Percentiles rank a stretch among this genome's conserved stretches.
Conservation (phyloP, 371 early-diverging fungal genomes). For the Nematocida sp. region DNA sequence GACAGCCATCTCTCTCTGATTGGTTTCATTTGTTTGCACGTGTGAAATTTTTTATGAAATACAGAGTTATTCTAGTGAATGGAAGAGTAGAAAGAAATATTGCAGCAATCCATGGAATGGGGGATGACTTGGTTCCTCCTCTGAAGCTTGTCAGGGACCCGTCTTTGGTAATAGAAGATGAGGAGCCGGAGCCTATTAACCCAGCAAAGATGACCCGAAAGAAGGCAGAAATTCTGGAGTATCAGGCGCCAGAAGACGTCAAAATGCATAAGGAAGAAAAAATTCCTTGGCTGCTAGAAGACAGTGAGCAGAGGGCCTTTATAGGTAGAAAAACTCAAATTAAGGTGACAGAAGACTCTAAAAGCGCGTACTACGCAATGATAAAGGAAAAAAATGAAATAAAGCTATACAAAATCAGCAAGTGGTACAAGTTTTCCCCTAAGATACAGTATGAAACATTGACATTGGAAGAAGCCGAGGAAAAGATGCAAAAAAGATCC, state of each 20-base stretch:
- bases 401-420: constrained; percentile 78
- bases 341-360: constrained; percentile 25
- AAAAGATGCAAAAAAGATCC: constrained; percentile 72
- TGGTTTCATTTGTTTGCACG: neutral
- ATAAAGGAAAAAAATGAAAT: constrained; percentile 71
- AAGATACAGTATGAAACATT: constrained; percentile 77
- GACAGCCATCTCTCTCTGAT: constrained; percentile 19
- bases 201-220: constrained; percentile 57
- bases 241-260: constrained; percentile 64
- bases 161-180: constrained; percentile 40
- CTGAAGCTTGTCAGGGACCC: constrained; percentile 45
- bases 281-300: constrained; percentile 62
- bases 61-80: constrained; percentile 38
- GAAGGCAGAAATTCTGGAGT: constrained; percentile 69
- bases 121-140: constrained; percentile 51
- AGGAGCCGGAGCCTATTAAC: constrained; percentile 49
- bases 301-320: constrained; percentile 61
- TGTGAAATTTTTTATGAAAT: constrained; percentile 37
- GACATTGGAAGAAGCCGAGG: constrained; percentile 85
- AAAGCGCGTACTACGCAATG: constrained; percentile 68
- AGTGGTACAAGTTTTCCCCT: constrained; percentile 83
- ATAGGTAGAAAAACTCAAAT: constrained; percentile 63
- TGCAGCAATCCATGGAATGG: constrained; percentile 42
- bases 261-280: constrained; percentile 64
- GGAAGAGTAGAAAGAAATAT: constrained; percentile 44